Evolutionary conservation across 805 yeast genomes (phyloP).

Genomic region (Lipomyces sp.): DNA sequence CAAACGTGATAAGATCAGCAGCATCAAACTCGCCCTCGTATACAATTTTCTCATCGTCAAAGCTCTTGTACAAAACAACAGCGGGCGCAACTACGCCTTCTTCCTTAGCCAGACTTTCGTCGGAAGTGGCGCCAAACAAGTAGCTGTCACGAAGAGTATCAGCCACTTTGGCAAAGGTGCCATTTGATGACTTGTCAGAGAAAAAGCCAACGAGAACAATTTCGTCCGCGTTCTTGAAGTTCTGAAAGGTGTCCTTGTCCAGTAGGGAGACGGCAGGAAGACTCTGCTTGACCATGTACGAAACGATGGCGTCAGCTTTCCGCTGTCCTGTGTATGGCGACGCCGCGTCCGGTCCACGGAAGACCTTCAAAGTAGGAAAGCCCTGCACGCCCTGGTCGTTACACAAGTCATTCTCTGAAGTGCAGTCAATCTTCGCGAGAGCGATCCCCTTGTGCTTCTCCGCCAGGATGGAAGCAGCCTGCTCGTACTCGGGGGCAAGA

Average conservation of each 20-base stretch:
- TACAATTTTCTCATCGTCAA: constrained; percentile 36
- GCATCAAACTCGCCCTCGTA: constrained; percentile 37
- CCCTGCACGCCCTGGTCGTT: constrained; percentile 66
- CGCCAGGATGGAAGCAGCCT: constrained; percentile 65
- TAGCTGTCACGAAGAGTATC: constrained; percentile 58
- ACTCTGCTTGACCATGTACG: constrained; percentile 76
- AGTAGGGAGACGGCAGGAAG: constrained; percentile 67
- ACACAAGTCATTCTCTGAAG: constrained; percentile 71
- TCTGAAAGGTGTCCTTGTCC: constrained; percentile 50
- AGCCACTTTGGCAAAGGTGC: constrained; percentile 64
- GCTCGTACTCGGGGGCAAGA: constrained; percentile 72
- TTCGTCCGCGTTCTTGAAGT: constrained; percentile 44
- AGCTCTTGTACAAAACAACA: constrained; percentile 44
- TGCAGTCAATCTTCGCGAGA: constrained; percentile 83
- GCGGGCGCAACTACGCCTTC: constrained; percentile 46
- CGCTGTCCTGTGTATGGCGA: constrained; percentile 83
- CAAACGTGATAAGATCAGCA: constrained; percentile 47
- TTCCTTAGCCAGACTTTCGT: constrained; percentile 42
- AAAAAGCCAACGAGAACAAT: constrained; percentile 50
- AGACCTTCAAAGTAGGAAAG: constrained; percentile 78
- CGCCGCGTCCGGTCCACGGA: constrained; percentile 51
- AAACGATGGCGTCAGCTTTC: constrained; percentile 70
- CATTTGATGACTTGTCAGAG: constrained; percentile 52
- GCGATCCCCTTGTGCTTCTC: constrained; percentile 61
- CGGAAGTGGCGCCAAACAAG: constrained; percentile 53